A percentile compares a stretch with the other conserved stretches of the same genome.
Conservation (phyloP, 352 stramenopile species). For the Phytophthora podocarpi region DNA sequence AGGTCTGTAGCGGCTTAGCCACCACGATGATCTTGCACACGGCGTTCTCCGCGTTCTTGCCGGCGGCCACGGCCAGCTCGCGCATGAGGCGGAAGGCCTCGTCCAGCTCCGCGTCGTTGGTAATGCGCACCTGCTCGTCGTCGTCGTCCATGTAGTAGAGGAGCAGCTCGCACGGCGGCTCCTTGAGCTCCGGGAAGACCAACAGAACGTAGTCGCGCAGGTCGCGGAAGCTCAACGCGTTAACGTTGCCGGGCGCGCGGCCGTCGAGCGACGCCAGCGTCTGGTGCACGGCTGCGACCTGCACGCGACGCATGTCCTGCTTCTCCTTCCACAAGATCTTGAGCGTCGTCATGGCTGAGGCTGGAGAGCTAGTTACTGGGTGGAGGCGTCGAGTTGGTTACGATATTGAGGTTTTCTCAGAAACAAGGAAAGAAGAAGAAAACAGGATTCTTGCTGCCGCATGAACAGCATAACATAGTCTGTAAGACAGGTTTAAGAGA, state of each 20-base stretch:
- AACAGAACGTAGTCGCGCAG: slow-evolving; percentile 71
- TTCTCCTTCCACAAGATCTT: slow-evolving; percentile 85
- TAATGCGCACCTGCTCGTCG: slow-evolving; percentile 82
- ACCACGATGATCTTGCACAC: slow-evolving; percentile 80
- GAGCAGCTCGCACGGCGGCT: slow-evolving; percentile 43
- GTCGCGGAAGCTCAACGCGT: slow-evolving; percentile 59
- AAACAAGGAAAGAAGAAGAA: slow-evolving; percentile 13
- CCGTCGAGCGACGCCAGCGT: slow-evolving; percentile 53
- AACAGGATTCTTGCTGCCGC: too few species aligned
- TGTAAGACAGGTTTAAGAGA: not conserved
- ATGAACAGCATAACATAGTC: not conserved
- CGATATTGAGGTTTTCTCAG: slow-evolving; percentile 15
- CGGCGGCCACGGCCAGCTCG: slow-evolving; percentile 53
- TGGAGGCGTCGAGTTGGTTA: slow-evolving; percentile 5
- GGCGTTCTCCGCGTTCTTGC: slow-evolving; percentile 43
- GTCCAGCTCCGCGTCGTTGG: slow-evolving; percentile 78
- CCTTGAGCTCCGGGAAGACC: slow-evolving; percentile 64
- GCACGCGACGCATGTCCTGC: slow-evolving; percentile 86
- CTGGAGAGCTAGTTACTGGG: slow-evolving; percentile 28
- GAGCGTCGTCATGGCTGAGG: slow-evolving; percentile 73
- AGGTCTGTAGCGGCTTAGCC: slow-evolving; percentile 25
- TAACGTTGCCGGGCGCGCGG: slow-evolving; percentile 33
- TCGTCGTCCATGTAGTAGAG: slow-evolving; percentile 89
- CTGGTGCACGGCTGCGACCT: slow-evolving; percentile 71
- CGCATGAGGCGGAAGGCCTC: slow-evolving; percentile 83